Evolutionary conservation across 768 basidiomycete genomes (phyloP).

Genomic region (Royoungia palumana): DNA sequence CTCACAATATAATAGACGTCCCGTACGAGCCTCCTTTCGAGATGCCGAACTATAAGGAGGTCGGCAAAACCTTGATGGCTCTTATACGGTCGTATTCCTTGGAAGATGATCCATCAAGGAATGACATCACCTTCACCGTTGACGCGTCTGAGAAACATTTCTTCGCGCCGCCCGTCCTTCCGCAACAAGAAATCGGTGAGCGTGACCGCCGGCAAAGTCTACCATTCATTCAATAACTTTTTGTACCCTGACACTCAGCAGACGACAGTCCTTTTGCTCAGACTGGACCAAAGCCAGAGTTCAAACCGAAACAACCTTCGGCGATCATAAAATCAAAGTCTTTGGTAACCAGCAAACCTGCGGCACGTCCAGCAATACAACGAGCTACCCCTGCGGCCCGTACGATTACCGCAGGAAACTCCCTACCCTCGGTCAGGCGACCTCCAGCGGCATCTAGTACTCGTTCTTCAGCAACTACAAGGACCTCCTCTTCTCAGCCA

Average conservation of each 20-base stretch:
- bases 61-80: constrained; percentile 37
- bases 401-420: neutral
- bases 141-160: constrained; percentile 21
- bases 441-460: constrained; percentile 1
- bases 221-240: neutral
- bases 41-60: constrained; percentile 45
- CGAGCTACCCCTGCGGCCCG: constrained; percentile 3
- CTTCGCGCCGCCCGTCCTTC: constrained; percentile 16
- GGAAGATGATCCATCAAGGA: constrained; percentile 31
- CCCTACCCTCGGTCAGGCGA: constrained; percentile 13
- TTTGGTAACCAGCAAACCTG: neutral
- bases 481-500: constrained; percentile 17
- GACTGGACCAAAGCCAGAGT: constrained; percentile 3
- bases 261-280: constrained; percentile 30
- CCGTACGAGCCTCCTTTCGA: constrained; percentile 48
- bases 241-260: constrained; percentile 7
- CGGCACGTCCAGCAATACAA: constrained; percentile 9
- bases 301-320: constrained; percentile 8
- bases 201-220: neutral
- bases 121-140: constrained; percentile 18
- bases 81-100: constrained; percentile 34
- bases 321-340: neutral
- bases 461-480: constrained; percentile 9
- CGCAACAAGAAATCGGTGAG: constrained; percentile 26
- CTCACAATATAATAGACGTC: constrained; percentile 28